Base-by-base conservation (phyloP, 176 grass and related monocot species). In the Bothriochloa decipiens region DNA sequence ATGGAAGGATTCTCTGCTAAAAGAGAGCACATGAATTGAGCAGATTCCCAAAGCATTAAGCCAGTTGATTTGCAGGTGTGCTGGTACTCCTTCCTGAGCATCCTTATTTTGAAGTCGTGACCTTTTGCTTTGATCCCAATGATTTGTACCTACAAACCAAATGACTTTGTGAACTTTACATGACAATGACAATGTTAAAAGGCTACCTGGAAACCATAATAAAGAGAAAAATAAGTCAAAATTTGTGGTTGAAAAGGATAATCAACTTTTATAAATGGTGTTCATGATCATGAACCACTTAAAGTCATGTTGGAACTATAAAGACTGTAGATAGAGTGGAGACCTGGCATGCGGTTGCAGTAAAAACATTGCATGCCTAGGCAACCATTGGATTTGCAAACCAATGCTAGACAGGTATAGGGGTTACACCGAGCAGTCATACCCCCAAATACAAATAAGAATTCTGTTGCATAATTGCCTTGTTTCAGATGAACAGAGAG, bases 31-130 rank as follows among this genome's bases (percentile, higher is more conserved):
- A 95, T 91, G 78, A 97, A 84, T 45, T 82, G 92, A 88, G 95
- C 95, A 61, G 88, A 95, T 82, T 97, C 90, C 95, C 95, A 97
- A 49, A 97, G 76, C 92, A 95, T 97, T 62, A 97, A 77, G 23
- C 95, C 95, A 15, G 95, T 95, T 45, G 78, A 93, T 90, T 91
- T 97, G 91, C 95, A 97, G 11, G 88, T 95, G 87, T 95, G 95
- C 79, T 97, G 95, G 55, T 95, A 74, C 92, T 97, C 95, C 86
- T 86, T 97, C 20, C 79, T 33, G 27, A 95, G 86, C 83, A 88
- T 77, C 83, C 88, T 95, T 91, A 97, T 90, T 82, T 81, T 93
- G 68, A 97, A 95, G 66, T 85, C 53, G 1, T 88, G 84, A 45
- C 61, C 82, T 80, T 88, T 95, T 79, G 81, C 89, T 83, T 88